Conservation (phyloP, 352 stramenopile genomes). For the Pythium angustatum region DNA sequence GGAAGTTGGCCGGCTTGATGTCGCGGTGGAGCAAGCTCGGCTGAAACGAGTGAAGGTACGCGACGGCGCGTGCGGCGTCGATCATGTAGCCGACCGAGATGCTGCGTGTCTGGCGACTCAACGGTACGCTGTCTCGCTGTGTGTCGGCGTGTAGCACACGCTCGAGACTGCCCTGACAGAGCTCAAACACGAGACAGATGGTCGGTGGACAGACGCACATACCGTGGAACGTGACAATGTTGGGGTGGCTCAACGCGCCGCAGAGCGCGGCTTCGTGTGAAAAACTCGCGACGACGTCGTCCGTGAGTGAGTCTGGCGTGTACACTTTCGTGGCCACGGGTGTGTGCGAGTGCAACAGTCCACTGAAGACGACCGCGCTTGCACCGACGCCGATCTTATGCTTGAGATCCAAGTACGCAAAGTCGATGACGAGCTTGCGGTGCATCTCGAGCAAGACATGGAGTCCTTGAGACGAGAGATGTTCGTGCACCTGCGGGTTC, state of each 20-base stretch:
- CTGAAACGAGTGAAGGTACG: conserved; percentile 74
- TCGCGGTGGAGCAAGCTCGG: conserved; percentile 67
- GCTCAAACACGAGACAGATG: conserved; percentile 59
- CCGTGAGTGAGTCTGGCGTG: conserved; percentile 46
- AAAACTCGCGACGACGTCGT: conserved; percentile 50
- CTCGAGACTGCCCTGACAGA: conserved; percentile 63
- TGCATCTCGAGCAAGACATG: conserved; percentile 69
- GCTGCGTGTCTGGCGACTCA: conserved; percentile 55
- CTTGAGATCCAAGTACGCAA: conserved; percentile 56
- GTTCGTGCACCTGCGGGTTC: conserved; percentile 12
- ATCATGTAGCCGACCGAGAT: conserved; percentile 27
- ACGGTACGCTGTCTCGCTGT: conserved; percentile 33
- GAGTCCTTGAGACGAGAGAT: conserved; percentile 39
- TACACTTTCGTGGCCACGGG: conserved; percentile 79
- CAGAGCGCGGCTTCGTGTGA: conserved; percentile 72
- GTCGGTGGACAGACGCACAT: conserved; percentile 72
- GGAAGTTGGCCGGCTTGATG: conserved; percentile 35
- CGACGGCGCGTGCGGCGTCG: conserved; percentile 52
- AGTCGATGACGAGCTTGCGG: conserved; percentile 72
- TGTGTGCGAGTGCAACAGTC: conserved; percentile 47
- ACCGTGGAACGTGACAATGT: conserved; percentile 83
- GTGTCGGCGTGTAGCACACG: conserved; percentile 46
- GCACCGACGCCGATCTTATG: conserved; percentile 44
- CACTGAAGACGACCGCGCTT: conserved; percentile 61
- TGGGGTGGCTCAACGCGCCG: conserved; percentile 67